A percentile compares a stretch with the other conserved stretches of the same genome.
These are phyloP conservation scores for Trichaptum fuscoviolaceum DNA, from an alignment of 768 basidiomycete species.

Conservation along the genomic window DNA sequence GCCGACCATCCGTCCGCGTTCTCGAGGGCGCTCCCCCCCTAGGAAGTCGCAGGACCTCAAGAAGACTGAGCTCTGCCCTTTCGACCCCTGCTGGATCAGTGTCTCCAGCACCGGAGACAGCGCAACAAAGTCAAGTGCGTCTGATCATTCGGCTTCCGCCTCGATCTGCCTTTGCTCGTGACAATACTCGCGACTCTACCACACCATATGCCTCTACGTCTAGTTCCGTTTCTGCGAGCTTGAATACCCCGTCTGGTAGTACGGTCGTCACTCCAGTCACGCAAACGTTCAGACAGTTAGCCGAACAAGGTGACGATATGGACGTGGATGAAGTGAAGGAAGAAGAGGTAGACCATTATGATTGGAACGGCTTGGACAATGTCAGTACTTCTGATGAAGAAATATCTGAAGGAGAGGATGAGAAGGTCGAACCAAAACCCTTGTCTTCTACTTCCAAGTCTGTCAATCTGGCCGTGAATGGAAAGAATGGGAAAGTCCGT, in stretches of 20 bases:
- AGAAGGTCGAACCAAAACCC: slow-evolving; percentile 9
- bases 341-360: slow-evolving; percentile 1
- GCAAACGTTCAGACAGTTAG: neutral
- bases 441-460: slow-evolving; percentile 3
- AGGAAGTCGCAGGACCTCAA: neutral
- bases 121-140: neutral
- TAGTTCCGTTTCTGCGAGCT: neutral
- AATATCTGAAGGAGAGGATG: neutral
- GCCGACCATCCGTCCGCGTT: neutral
- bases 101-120: neutral
- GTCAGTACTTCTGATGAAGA: slow-evolving; percentile 17
- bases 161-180: neutral
- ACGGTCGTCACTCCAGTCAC: neutral
- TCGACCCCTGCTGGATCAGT: neutral
- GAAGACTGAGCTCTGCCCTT: neutral
- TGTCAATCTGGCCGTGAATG: slow-evolving; percentile 6
- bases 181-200: neutral
- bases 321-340: slow-evolving; percentile 4
- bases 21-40: neutral
- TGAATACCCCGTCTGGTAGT: neutral
- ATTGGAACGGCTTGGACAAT: slow-evolving; percentile 9
- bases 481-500: slow-evolving; percentile 30
- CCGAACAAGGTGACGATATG: neutral
- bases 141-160: neutral
- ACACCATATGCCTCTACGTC: neutral